These are phyloP conservation scores for Suhomyces terraborum DNA, from an alignment of 1,139 yeast genomes.

Conservation along the genomic window DNA sequence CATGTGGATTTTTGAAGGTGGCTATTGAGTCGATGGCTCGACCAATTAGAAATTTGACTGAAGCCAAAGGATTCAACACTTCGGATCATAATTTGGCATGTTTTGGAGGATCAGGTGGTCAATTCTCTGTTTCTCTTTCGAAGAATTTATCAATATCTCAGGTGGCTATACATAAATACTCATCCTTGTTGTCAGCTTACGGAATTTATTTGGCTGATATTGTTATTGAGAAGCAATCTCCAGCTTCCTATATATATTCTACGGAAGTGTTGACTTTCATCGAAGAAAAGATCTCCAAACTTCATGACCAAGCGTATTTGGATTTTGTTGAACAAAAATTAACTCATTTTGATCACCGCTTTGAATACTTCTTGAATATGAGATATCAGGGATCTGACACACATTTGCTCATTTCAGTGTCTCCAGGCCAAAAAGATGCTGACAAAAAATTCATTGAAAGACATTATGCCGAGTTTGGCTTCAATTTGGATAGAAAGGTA, in stretches of 20 bases:
- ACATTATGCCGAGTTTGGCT: constrained; percentile 44
- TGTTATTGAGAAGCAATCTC: constrained; percentile 65
- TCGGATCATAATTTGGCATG: constrained; percentile 46
- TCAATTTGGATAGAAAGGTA: constrained; percentile 48
- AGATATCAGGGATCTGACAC: constrained; percentile 89
- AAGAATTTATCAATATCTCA: constrained; percentile 40
- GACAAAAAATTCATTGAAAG: constrained; percentile 32
- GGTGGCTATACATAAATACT: constrained; percentile 47
- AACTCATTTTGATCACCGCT: constrained; percentile 27
- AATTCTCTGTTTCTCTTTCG: constrained; percentile 43
- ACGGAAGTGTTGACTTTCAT: constrained; percentile 23
- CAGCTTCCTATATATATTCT: constrained; percentile 39
- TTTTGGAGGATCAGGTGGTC: constrained; percentile 54
- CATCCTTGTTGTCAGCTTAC: constrained; percentile 47
- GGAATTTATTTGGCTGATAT: constrained; percentile 49
- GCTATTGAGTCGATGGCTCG: constrained; percentile 51
- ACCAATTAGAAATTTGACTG: constrained; percentile 47
- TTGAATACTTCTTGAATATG: constrained; percentile 72
- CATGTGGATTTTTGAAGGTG: constrained; percentile 45
- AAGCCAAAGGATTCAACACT: constrained; percentile 45
- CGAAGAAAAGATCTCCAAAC: constrained; percentile 28
- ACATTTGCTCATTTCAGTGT: constrained; percentile 60
- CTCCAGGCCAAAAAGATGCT: constrained; percentile 25
- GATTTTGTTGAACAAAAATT: constrained; percentile 39
- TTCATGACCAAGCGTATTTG: constrained; percentile 30